Evolutionary conservation across 192 early-diverging fungal genomes (phyloP).

Genomic region (Dispira simplex): DNA sequence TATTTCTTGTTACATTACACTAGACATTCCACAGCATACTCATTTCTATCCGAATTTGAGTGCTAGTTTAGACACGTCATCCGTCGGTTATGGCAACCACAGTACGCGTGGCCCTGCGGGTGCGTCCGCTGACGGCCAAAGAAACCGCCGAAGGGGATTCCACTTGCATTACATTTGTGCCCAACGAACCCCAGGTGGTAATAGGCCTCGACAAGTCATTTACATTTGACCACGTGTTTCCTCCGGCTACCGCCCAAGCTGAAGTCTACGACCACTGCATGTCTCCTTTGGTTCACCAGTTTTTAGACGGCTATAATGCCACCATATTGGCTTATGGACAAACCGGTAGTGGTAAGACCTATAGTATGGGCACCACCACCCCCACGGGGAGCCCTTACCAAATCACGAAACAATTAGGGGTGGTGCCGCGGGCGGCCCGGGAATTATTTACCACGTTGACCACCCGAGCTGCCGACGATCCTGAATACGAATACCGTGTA

Average conservation of each 20-base stretch:
- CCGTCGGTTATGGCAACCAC: constrained; percentile 22
- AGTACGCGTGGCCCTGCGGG: constrained; percentile 52
- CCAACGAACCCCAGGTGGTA: constrained; percentile 42
- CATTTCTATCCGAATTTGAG: no score
- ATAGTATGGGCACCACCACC: constrained; percentile 13
- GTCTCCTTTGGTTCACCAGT: constrained; percentile 80
- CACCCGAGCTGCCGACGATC: background rate
- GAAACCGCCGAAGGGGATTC: constrained; percentile 45
- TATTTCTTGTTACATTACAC: no score
- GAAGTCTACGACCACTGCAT: constrained; percentile 82
- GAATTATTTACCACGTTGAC: background rate
- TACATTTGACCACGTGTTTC: constrained; percentile 94
- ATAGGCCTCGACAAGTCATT: constrained; percentile 54
- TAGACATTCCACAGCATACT: no score
- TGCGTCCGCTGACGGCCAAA: constrained; percentile 61
- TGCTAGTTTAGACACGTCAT: no score
- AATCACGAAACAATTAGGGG: constrained; percentile 12
- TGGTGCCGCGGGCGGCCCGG: constrained; percentile 44
- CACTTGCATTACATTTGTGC: constrained; percentile 40
- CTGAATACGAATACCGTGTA: background rate
- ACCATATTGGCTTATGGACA: constrained; percentile 98
- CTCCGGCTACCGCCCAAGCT: constrained; percentile 57
- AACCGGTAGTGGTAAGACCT: constrained; percentile 90
- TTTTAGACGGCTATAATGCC: constrained; percentile 87
- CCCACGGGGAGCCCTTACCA: constrained; percentile 21